Conservation (phyloP, 768 basidiomycete genomes). For the Trametes gibbosa region DNA sequence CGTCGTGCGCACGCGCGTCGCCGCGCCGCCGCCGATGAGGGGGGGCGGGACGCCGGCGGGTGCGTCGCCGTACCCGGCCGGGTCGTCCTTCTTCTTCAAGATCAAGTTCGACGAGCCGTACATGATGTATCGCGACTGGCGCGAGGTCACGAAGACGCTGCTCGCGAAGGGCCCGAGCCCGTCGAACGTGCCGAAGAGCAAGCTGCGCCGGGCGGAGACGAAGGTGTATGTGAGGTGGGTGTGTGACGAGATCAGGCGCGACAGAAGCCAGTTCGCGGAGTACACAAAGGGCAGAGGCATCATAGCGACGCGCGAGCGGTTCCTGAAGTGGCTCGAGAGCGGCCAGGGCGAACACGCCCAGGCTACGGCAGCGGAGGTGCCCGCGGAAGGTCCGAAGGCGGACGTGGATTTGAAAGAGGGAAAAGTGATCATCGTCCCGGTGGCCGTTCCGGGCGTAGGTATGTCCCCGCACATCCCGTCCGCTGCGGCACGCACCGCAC, state of each 20-base stretch:
- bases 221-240: slow-evolving; percentile 82
- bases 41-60: slow-evolving; percentile 27
- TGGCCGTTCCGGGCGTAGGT: slow-evolving; percentile 95
- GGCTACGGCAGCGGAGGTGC: slow-evolving; percentile 28
- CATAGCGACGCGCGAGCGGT: slow-evolving; percentile 76
- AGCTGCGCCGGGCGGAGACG: slow-evolving; percentile 77
- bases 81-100: slow-evolving; percentile 96
- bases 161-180: slow-evolving; percentile 40
- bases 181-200: slow-evolving; percentile 53
- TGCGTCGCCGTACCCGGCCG: slow-evolving; percentile 68
- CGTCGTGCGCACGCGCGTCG: slow-evolving; percentile 79
- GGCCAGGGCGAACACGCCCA: slow-evolving; percentile 40
- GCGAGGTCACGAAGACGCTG: slow-evolving; percentile 86
- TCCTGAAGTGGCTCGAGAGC: slow-evolving; percentile 63
- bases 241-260: slow-evolving; percentile 62
- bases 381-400: slow-evolving; percentile 27
- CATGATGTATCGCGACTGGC: slow-evolving; percentile 97
- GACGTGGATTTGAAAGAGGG: slow-evolving; percentile 37
- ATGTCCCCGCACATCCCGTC: slow-evolving; percentile 29
- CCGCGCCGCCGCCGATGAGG: slow-evolving; percentile 40
- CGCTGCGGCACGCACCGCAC: not conserved
- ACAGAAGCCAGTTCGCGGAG: slow-evolving; percentile 57
- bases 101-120: slow-evolving; percentile 99
- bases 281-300: slow-evolving; percentile 79
- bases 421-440: slow-evolving; percentile 83